Percentiles rank a stretch among this genome's conserved stretches.
Evolutionary conservation across 2,329 filamentous ascomycete genomes (phyloP).

Genomic region (Fusarium abutilonis): DNA sequence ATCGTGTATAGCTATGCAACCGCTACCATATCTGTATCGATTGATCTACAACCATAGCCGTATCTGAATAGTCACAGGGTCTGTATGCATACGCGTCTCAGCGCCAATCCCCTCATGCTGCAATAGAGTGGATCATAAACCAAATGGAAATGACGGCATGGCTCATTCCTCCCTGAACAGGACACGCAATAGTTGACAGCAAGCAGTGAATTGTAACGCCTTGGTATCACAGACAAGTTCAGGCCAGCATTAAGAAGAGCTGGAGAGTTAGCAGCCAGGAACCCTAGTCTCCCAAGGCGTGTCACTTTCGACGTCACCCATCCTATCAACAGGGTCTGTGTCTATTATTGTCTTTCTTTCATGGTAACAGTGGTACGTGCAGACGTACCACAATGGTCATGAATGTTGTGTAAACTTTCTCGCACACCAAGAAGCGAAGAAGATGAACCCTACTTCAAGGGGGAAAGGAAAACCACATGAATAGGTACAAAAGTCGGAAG

Average conservation of each 20-base stretch:
- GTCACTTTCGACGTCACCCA: conserved; percentile 27
- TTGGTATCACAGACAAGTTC: neutral
- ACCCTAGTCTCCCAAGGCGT: conserved; percentile 5
- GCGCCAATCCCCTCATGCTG: conserved; percentile 10
- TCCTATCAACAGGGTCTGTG: conserved; percentile 13
- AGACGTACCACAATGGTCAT: conserved; percentile 4
- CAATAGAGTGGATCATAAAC: conserved; percentile 26
- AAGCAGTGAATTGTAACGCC: neutral
- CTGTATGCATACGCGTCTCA: conserved; percentile 14
- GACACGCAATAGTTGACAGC: conserved; percentile 16
- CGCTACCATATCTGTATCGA: no score
- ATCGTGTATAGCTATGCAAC: no score
- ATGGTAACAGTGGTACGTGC: conserved; percentile 15
- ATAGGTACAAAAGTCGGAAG: neutral
- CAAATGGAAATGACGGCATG: conserved; percentile 30
- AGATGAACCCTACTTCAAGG: neutral
- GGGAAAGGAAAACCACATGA: neutral
- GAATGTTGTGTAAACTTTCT: conserved; percentile 2
- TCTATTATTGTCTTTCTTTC: conserved; percentile 9
- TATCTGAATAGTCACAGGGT: neutral
- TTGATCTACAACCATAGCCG: neutral
- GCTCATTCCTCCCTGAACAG: conserved; percentile 14
- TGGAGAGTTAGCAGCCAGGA: neutral
- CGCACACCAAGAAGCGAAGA: neutral
- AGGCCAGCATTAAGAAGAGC: conserved; percentile 4